These are phyloP conservation scores for Verticillium zaregamsianum DNA, from an alignment of 2,329 filamentous ascomycete genomes.

Conservation along the genomic window DNA sequence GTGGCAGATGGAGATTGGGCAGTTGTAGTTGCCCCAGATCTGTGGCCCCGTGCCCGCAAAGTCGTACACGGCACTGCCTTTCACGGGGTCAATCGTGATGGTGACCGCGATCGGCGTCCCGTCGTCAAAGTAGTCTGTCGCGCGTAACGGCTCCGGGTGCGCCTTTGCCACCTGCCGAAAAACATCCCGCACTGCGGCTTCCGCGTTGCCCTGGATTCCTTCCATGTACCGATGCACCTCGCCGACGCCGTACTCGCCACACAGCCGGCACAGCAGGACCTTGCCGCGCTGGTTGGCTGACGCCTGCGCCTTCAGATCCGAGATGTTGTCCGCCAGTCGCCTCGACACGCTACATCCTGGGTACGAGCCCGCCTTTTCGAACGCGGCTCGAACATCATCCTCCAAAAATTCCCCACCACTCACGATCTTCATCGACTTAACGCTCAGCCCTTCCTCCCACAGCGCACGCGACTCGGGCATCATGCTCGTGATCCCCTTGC, in stretches of 20 bases:
- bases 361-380: constrained; percentile 26
- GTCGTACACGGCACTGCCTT: constrained; percentile 29
- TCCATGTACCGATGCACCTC: constrained; percentile 33
- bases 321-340: constrained; percentile 35
- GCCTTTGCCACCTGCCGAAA: constrained; percentile 25
- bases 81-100: constrained; percentile 23
- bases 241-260: constrained; percentile 25
- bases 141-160: constrained; percentile 10
- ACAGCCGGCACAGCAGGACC: constrained; percentile 25
- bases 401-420: constrained; percentile 30
- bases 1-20: constrained; percentile 29
- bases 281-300: constrained; percentile 38
- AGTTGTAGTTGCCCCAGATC: constrained; percentile 29
- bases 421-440: constrained; percentile 32
- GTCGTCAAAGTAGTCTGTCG: constrained; percentile 30
- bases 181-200: constrained; percentile 27
- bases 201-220: constrained; percentile 36
- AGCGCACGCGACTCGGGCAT: constrained; percentile 34
- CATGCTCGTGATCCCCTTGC: constrained; percentile 34
- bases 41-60: constrained; percentile 30
- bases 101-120: constrained; percentile 28
- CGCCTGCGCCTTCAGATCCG: constrained; percentile 38
- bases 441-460: constrained; percentile 39
- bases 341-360: constrained; percentile 32
- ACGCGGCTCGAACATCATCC: constrained; percentile 22